Conservation (phyloP, 768 basidiomycete genomes). For the Phanerochaete sordida region DNA sequence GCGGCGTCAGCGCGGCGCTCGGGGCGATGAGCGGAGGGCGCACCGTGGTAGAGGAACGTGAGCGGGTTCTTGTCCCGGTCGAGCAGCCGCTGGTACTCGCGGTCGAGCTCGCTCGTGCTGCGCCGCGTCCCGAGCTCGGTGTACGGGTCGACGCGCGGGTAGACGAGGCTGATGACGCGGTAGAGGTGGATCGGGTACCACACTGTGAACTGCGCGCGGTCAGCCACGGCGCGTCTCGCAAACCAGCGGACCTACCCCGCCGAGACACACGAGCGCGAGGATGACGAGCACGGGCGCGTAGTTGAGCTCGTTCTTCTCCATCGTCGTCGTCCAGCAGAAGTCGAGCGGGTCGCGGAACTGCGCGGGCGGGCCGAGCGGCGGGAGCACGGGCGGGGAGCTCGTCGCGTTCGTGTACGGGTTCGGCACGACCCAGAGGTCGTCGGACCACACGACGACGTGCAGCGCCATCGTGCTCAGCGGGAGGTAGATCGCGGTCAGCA, state of each 20-base stretch:
- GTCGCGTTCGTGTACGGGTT: conserved; percentile 67
- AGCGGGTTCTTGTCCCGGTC: conserved; percentile 64
- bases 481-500: conserved; percentile 67
- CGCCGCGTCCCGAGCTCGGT: conserved; percentile 69
- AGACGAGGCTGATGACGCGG: conserved; percentile 49
- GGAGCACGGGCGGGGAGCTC: conserved; percentile 41
- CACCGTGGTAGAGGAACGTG: conserved; percentile 67
- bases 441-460: conserved; percentile 73
- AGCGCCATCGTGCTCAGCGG: conserved; percentile 77
- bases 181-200: conserved; percentile 69
- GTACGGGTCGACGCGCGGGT: conserved; percentile 62
- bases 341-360: conserved; percentile 61
- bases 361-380: conserved; percentile 51
- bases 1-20: not conserved
- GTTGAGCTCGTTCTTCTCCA: conserved; percentile 67
- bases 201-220: conserved; percentile 47
- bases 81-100: conserved; percentile 67
- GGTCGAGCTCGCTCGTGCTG: conserved; percentile 53
- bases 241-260: conserved; percentile 38
- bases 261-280: conserved; percentile 49
- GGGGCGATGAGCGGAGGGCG: conserved; percentile 15
- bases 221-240: not conserved
- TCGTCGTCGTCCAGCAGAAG: conserved; percentile 79
- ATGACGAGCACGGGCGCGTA: conserved; percentile 61
- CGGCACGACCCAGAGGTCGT: conserved; percentile 69